Evolutionary conservation across 1,284 basidiomycete genomes (phyloP).

Genomic region (Ganoderma meredithae): DNA sequence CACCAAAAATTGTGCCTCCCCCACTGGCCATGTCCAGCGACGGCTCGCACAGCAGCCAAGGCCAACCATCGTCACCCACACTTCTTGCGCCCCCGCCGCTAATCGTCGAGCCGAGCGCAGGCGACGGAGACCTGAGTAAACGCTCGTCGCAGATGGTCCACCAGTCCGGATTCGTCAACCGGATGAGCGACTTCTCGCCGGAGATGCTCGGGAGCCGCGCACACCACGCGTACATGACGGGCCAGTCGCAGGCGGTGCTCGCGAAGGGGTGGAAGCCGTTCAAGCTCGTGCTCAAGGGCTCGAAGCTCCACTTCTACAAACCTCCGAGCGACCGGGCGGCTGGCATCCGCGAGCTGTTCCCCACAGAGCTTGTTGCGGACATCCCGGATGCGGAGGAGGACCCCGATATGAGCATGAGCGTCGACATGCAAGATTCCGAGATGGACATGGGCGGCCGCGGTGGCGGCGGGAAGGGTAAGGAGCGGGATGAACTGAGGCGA

Average conservation of each 20-base stretch:
- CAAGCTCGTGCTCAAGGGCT: constrained; percentile 81
- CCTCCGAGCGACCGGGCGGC: constrained; percentile 70
- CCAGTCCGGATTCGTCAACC: constrained; percentile 77
- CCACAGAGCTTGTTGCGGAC: constrained; percentile 63
- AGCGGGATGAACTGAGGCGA: constrained; percentile 54
- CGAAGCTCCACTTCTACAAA: constrained; percentile 85
- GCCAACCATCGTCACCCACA: constrained; percentile 41
- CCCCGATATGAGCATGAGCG: constrained; percentile 28
- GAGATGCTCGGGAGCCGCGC: constrained; percentile 43
- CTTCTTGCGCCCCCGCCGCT: constrained; percentile 57
- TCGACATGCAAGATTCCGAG: constrained; percentile 45
- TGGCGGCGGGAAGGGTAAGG: constrained; percentile 38
- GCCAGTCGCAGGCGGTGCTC: constrained; percentile 40
- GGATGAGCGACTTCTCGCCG: constrained; percentile 59
- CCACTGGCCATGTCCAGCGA: constrained; percentile 29
- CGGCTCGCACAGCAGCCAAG: constrained; percentile 31
- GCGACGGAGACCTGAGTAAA: constrained; percentile 41
- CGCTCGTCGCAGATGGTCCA: constrained; percentile 81
- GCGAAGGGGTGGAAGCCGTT: constrained; percentile 84
- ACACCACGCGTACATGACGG: constrained; percentile 41
- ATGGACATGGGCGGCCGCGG: constrained; percentile 37
- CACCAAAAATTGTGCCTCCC: constrained; percentile 28
- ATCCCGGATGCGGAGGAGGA: constrained; percentile 52
- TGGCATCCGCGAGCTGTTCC: constrained; percentile 77
- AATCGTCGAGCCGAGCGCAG: constrained; percentile 52